Conservation (phyloP, 2,329 filamentous ascomycete species). For the Fusarium sp. region DNA sequence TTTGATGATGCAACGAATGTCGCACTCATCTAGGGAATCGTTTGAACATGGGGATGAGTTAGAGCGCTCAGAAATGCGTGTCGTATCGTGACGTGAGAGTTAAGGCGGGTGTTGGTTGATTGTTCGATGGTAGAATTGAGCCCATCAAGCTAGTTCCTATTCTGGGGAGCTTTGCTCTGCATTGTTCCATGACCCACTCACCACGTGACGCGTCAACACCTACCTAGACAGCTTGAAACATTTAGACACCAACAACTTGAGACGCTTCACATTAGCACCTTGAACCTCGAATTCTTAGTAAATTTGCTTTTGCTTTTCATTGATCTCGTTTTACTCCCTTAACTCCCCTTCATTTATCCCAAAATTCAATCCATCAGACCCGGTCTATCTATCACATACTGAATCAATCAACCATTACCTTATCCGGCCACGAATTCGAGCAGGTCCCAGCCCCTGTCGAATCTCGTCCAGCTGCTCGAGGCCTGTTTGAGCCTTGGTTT, state of each 20-base stretch:
- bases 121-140: constrained; percentile 38
- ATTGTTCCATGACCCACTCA: constrained; percentile 20
- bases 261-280: background rate
- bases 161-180: constrained; percentile 43
- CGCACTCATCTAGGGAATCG: constrained; percentile 55
- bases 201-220: constrained; percentile 45
- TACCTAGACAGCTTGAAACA: constrained; percentile 8
- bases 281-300: background rate
- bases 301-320: constrained; percentile 21
- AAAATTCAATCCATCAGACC: constrained; percentile 1
- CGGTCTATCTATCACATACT: background rate
- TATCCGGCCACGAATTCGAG: constrained; percentile 65
- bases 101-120: constrained; percentile 18
- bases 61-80: constrained; percentile 34
- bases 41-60: constrained; percentile 52
- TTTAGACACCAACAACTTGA: background rate
- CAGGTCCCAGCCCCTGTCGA: constrained; percentile 81
- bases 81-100: constrained; percentile 20
- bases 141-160: constrained; percentile 40
- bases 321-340: constrained; percentile 22
- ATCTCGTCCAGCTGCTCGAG: constrained; percentile 94
- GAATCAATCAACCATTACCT: constrained; percentile 27
- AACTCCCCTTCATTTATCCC: constrained; percentile 31
- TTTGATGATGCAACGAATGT: constrained; percentile 58
- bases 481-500: constrained; percentile 83